Percentiles rank a stretch among this genome's conserved stretches.
phyloP scores from a whole-genome alignment of 305 asterid species.

The Fraxinus albicans region DNA sequence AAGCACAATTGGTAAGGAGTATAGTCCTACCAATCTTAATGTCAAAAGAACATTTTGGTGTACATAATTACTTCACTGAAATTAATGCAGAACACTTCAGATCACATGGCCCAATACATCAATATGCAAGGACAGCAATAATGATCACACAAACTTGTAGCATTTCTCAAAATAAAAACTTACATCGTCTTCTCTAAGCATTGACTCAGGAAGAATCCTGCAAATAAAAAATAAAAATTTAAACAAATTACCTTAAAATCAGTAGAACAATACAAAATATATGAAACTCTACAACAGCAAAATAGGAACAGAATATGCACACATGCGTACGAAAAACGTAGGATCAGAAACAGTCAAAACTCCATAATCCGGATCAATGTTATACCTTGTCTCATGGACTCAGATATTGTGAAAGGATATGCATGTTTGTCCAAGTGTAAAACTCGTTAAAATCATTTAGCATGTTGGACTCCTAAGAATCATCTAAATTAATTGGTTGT shows the following conservation, averaged over 20 bases:
- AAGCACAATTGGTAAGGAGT: background rate
- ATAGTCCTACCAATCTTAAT: background rate
- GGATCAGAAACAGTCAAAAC: background rate
- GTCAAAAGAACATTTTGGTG: background rate
- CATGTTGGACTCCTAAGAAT: background rate
- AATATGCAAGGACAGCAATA: background rate
- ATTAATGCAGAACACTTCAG: background rate
- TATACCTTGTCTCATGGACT: background rate
- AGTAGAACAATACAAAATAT: background rate
- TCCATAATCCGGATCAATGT: background rate
- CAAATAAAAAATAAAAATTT: slow-evolving; percentile 26
- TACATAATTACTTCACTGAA: background rate
- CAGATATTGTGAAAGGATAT: background rate
- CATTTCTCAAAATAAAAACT: slow-evolving; percentile 31
- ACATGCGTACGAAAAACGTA: background rate
- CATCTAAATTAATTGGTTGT: background rate
- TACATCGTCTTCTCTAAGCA: slow-evolving; percentile 79
- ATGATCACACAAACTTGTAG: background rate
- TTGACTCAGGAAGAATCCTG: slow-evolving; percentile 71
- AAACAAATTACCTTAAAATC: background rate
- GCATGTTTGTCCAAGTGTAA: background rate
- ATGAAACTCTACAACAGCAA: background rate
- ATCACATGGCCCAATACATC: background rate
- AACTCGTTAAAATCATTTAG: background rate
- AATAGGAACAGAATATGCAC: background rate